Conservation (phyloP, 179 eudicot species). For the Beta corolliflora region DNA sequence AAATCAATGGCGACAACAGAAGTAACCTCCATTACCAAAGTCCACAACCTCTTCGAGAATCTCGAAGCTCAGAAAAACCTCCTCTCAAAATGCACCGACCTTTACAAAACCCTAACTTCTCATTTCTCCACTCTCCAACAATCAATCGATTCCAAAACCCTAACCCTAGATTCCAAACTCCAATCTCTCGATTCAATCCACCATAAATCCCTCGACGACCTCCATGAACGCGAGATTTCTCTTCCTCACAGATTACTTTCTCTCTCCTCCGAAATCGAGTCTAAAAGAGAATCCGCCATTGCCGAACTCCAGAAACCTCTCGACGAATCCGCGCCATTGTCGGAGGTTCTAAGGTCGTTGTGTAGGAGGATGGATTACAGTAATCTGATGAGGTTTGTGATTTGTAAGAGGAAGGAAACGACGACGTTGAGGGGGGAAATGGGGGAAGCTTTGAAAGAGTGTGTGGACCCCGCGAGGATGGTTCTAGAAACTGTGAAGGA, state of each 20-base stretch:
- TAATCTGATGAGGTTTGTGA: slow-evolving; percentile 35
- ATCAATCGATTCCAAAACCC: slow-evolving; percentile 28
- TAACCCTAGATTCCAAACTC: slow-evolving; percentile 42
- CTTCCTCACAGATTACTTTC: slow-evolving; percentile 32
- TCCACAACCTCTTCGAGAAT: slow-evolving; percentile 37
- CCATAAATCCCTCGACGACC: slow-evolving; percentile 26
- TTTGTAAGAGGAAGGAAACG: slow-evolving; percentile 46
- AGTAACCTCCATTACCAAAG: slow-evolving; percentile 17
- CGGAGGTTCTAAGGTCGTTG: slow-evolving; percentile 34
- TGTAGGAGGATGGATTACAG: slow-evolving; percentile 51
- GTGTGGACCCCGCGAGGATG: slow-evolving; percentile 45
- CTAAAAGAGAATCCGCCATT: slow-evolving; percentile 31
- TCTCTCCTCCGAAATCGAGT: slow-evolving; percentile 31
- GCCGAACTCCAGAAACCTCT: slow-evolving; percentile 29
- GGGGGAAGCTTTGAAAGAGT: slow-evolving; percentile 30
- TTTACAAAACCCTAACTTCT: slow-evolving; percentile 52
- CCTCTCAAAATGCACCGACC: slow-evolving; percentile 35
- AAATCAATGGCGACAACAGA: slow-evolving; percentile 33
- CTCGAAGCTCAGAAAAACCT: slow-evolving; percentile 46
- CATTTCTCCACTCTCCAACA: slow-evolving; percentile 40
- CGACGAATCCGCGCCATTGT: background rate
- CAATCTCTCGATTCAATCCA: slow-evolving; percentile 34
- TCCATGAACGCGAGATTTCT: slow-evolving; percentile 40
- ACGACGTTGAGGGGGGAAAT: slow-evolving; percentile 35
- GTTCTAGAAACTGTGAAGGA: slow-evolving; percentile 50